Percentiles rank a stretch among this genome's conserved stretches.
phyloP scores from a whole-genome alignment of 176 grass and related monocot genomes.

The Triticum urartu region DNA sequence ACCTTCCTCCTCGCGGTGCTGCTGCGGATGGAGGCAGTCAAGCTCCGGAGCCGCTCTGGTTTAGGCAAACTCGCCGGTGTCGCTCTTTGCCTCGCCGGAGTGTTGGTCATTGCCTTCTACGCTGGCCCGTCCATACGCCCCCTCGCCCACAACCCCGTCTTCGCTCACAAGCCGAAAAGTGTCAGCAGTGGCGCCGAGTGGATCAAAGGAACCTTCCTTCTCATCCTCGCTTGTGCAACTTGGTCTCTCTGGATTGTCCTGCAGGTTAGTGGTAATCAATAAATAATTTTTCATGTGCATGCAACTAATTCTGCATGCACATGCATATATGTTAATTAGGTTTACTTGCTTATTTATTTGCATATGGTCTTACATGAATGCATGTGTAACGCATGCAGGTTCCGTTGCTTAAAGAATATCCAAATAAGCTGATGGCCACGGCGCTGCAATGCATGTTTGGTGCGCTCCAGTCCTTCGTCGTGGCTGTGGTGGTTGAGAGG shows the following conservation, averaged over 20 bases:
- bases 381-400: neutral
- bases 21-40: neutral
- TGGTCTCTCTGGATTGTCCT: constrained; percentile 79
- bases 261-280: constrained; percentile 12
- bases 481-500: constrained; percentile 54
- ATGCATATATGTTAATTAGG: neutral
- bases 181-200: constrained; percentile 5
- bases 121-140: constrained; percentile 54
- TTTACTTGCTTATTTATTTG: neutral
- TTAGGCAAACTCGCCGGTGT: neutral
- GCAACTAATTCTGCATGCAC: neutral
- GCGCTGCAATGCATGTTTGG: constrained; percentile 44
- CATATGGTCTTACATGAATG: neutral
- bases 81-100: constrained; percentile 44
- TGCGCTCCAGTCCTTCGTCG: constrained; percentile 45
- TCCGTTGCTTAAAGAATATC: constrained; percentile 65
- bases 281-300: neutral
- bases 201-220: constrained; percentile 63
- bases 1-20: neutral
- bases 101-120: constrained; percentile 64
- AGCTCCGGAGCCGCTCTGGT: neutral
- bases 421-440: constrained; percentile 66
- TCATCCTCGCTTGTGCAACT: constrained; percentile 38
- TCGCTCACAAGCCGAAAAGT: neutral
- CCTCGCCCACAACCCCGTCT: constrained; percentile 41